Percentiles rank a stretch among this genome's conserved stretches.
These are phyloP conservation scores for Parietaria judaica DNA, from an alignment of 306 rosid species.

Conservation along the genomic window DNA sequence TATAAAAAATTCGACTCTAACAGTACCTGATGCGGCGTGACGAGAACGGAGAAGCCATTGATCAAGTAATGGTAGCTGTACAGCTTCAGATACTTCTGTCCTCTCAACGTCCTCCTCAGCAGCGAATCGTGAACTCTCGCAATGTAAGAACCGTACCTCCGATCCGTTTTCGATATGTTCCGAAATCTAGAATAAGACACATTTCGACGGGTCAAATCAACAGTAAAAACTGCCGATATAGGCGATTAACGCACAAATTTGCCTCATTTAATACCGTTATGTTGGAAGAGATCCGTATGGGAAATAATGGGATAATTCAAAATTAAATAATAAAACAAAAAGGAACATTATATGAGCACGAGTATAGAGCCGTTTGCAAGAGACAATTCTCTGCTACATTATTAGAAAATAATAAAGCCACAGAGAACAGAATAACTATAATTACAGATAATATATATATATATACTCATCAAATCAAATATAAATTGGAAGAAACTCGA, in stretches of 20 bases:
- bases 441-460: too few species aligned
- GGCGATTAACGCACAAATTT: background rate
- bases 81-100: slow-evolving; percentile 87
- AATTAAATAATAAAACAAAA: background rate
- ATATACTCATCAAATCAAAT: too few species aligned
- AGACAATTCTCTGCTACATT: background rate
- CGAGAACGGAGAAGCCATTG: slow-evolving; percentile 84
- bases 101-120: slow-evolving; percentile 66
- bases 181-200: slow-evolving; percentile 19
- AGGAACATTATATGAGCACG: background rate
- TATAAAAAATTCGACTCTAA: background rate
- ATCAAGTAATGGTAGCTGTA: slow-evolving; percentile 94
- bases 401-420: background rate
- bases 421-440: background rate
- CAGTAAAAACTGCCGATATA: slow-evolving; percentile 14
- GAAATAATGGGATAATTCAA: background rate
- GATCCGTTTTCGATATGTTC: slow-evolving; percentile 50
- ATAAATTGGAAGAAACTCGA: too few species aligned
- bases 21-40: slow-evolving; percentile 75
- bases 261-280: background rate
- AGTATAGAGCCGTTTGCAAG: background rate
- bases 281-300: background rate
- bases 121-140: slow-evolving; percentile 80
- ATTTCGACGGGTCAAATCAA: slow-evolving; percentile 14
- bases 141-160: slow-evolving; percentile 45